phyloP scores from a whole-genome alignment of 2,329 filamentous ascomycete species.

The Pseudocercospora cruenta region DNA sequence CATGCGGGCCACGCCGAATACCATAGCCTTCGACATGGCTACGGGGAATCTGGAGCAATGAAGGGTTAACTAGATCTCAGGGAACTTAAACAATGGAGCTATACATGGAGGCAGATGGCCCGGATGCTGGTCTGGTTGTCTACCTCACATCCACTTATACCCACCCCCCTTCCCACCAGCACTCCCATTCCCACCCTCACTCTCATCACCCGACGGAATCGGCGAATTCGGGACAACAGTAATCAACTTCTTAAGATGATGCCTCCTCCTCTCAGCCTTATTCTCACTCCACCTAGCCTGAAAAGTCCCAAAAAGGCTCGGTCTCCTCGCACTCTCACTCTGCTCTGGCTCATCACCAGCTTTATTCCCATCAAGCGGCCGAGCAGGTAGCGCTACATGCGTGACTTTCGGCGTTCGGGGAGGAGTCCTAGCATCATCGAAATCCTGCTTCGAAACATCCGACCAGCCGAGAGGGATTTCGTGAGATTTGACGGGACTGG shows the following conservation, averaged over 20 bases:
- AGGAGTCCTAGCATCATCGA: conserved; percentile 28
- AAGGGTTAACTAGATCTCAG: too few relatives aligned
- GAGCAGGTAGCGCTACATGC: conserved; percentile 24
- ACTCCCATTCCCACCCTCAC: neutral
- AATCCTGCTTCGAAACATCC: conserved; percentile 25
- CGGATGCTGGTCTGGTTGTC: too few relatives aligned
- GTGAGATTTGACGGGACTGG: conserved; percentile 18
- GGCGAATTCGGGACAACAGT: conserved; percentile 30
- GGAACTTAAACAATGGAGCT: too few relatives aligned
- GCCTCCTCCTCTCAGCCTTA: conserved; percentile 36
- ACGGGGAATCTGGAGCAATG: too few relatives aligned
- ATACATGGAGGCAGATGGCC: too few relatives aligned
- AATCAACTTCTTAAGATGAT: conserved; percentile 40
- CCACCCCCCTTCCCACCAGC: neutral
- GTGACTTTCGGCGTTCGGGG: conserved; percentile 13
- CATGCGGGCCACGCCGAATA: too few relatives aligned
- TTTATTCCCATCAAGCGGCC: conserved; percentile 28
- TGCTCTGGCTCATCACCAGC: conserved; percentile 13
- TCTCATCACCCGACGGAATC: neutral
- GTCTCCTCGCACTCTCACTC: conserved; percentile 13
- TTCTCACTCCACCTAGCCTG: conserved; percentile 30
- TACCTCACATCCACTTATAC: neutral
- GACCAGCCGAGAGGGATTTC: conserved; percentile 33
- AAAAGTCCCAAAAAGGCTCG: conserved; percentile 21
- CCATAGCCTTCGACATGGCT: too few relatives aligned